Base-by-base conservation (phyloP, 495 filamentous ascomycete species). In the Chaetomium cochliodes region DNA sequence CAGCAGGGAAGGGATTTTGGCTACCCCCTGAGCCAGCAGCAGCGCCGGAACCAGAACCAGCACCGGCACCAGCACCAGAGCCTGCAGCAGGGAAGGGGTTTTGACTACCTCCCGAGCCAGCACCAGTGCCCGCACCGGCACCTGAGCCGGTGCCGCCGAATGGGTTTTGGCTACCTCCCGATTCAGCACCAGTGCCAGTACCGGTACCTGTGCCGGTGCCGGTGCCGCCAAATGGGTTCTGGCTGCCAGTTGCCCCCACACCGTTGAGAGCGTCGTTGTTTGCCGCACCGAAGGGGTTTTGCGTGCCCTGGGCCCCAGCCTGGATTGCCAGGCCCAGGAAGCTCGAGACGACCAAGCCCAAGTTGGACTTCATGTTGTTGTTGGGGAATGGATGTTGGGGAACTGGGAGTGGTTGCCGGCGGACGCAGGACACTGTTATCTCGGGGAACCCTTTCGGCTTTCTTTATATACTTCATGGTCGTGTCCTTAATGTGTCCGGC, bases 361-460 rank as follows among this genome's bases (percentile, higher is more conserved):
- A 37, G 15, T 23, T 55, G 28, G 52, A 30, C 52, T 55, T 55
- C 52, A 55, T 55, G 28, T 33, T 55, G 52, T 8, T 55, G 52
- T 55, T 8, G 16, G 41, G 52, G 18, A 6, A 3, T 55, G 51
- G 26, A 33, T 20, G 52, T 13, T 20, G 20, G 37, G 52, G 28
- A 37, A 9, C 5, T 55, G 15, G 11, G 28, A 16, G 52, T 16
- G 28, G 4, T 18, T 55, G 28, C 20, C 28, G 25, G 25, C 13
- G 52, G 52, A 20, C 11, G 20, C 28, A 37, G 52, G 15, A n/a
- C 15, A 37, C 28, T 44, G 41, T 2, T 44, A 44, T 44, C 11
- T 15, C 41, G 11, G 41, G 6, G 41, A 37, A 8, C 8, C 33
- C 9, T 1, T 11, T 12, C 33, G 8, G 33, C 9, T 37, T 37